phyloP scores from a whole-genome alignment of 495 filamentous ascomycete genomes.

The Aspergillus biplanus region DNA sequence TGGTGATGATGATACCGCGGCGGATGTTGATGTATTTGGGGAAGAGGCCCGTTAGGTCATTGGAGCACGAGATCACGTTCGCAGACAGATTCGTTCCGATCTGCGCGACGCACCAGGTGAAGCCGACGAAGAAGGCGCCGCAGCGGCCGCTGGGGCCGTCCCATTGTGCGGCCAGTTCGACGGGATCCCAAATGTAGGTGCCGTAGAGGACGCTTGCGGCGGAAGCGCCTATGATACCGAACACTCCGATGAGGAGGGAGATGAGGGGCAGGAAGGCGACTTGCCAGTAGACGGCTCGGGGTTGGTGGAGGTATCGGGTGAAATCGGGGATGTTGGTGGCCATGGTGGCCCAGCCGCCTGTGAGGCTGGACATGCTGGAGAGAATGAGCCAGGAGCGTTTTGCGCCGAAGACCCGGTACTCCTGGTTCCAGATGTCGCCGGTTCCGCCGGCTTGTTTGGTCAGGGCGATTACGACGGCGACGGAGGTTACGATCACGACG shows the following conservation, averaged over 20 bases:
- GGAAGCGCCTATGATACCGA: constrained; percentile 10
- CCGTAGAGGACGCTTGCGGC: constrained; percentile 11
- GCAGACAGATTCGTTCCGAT: constrained; percentile 11
- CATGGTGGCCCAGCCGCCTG: constrained; percentile 9
- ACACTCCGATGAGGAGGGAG: constrained; percentile 8
- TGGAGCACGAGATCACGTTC: constrained; percentile 8
- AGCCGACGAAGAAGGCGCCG: constrained; percentile 15
- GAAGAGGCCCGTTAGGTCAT: constrained; percentile 1
- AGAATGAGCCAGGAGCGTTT: constrained; percentile 12
- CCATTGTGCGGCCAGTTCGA: constrained; percentile 6
- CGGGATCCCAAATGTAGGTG: constrained; percentile 7
- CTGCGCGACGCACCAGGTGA: constrained; percentile 14
- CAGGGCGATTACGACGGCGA: constrained; percentile 7
- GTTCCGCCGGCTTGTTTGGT: constrained; percentile 6
- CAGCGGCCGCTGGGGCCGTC: constrained; percentile 3
- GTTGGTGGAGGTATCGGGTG: constrained; percentile 5
- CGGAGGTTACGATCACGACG: constrained; percentile 2
- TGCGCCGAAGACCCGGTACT: constrained; percentile 6
- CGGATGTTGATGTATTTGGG: constrained; percentile 16
- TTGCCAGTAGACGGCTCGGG: constrained; percentile 10
- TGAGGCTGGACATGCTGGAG: constrained; percentile 10
- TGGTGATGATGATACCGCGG: constrained; percentile 11
- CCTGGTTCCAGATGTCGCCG: constrained; percentile 12
- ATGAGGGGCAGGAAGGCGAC: constrained; percentile 8
- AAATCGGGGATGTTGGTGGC: constrained; percentile 15